Base-by-base conservation (phyloP, 192 early-diverging fungal genomes). In the Coemansia sp. region DNA sequence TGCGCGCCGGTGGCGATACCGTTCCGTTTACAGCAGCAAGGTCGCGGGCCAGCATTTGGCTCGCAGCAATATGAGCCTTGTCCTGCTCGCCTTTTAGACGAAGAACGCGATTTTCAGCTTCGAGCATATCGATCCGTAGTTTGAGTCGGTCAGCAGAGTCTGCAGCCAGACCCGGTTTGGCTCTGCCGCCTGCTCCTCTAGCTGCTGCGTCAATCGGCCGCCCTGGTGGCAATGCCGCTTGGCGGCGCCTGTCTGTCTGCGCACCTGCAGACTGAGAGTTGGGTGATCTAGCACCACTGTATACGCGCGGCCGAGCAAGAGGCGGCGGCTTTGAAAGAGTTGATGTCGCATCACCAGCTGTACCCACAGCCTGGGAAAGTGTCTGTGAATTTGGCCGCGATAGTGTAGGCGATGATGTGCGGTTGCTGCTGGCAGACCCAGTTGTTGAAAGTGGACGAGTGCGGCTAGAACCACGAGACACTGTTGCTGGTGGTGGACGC, bases 41-140 rank as follows among this genome's bases (percentile, higher is more conserved):
- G 32, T 75, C 81, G 19, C 72, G 60, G 24, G 84, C 85, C 0
- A 88, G 56, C 69, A 88, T 79, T 53, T 86, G 84, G 27, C 87
- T 79, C 1, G 84, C 84, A 23, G 84, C 75, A 27, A 84, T 60
- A 11, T 81, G 75, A 3, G 81, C 68, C 55, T 84, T 86, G 38
- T 85, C 85, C 58, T 91, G 86, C 19, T 79, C 82, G 50, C 86
- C 84, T 60, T 90, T 85, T 0, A 88, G 71, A 35, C 88, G 87
- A 35, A 92, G 73, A 22, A 86, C 72, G 35, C 84, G 84, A 58
- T 92, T 92, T 62, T 92, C 88, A 0, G 88, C 87, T 56, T 90
- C 85, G 7, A 89, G 79, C 50, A 87, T 83, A 25, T 89, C 88
- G 37, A 90, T 79, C 17, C 87, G 82, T 32, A 87, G 60, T 48